A percentile compares a stretch with the other conserved stretches of the same genome.
Evolutionary conservation across 1,139 yeast genomes (phyloP).

Genomic region (Citeromyces hawaiiensis): DNA sequence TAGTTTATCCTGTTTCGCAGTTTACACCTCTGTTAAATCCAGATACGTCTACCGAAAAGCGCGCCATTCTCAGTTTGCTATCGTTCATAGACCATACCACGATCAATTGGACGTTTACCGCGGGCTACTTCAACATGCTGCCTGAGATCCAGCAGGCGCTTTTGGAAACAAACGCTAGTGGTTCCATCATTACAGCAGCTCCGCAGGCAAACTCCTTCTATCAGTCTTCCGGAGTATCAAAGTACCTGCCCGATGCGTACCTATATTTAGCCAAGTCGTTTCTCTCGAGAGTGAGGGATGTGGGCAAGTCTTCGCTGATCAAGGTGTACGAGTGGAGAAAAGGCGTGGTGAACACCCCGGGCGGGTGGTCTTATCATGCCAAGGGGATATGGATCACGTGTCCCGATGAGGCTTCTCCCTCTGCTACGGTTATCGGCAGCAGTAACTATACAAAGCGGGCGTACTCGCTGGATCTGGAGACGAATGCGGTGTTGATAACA

Average conservation of each 20-base stretch:
- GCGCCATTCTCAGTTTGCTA: constrained; percentile 47
- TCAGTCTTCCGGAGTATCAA: constrained; percentile 71
- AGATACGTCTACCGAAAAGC: constrained; percentile 70
- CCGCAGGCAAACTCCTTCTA: constrained; percentile 92
- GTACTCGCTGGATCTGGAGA: constrained; percentile 76
- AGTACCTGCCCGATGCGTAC: constrained; percentile 79
- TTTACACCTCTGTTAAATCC: constrained; percentile 65
- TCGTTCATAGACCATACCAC: constrained; percentile 41
- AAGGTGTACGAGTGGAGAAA: constrained; percentile 72
- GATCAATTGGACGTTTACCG: constrained; percentile 79
- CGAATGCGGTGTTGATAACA: constrained; percentile 72
- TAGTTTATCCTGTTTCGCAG: constrained; percentile 89
- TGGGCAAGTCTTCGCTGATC: constrained; percentile 34
- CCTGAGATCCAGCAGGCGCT: constrained; percentile 59
- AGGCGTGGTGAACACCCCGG: constrained; percentile 68
- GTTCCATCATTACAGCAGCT: constrained; percentile 77
- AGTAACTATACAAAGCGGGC: constrained; percentile 90
- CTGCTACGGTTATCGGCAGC: constrained; percentile 77
- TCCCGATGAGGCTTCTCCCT: constrained; percentile 46
- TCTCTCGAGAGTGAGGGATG: constrained; percentile 33
- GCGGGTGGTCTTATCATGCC: constrained; percentile 98
- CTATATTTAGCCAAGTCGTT: constrained; percentile 63
- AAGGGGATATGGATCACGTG: constrained; percentile 84
- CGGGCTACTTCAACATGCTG: constrained; percentile 91
- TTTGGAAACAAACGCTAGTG: constrained; percentile 44